phyloP scores from a whole-genome alignment of 116 monocot species.

The Phalaenopsis hybrid region DNA sequence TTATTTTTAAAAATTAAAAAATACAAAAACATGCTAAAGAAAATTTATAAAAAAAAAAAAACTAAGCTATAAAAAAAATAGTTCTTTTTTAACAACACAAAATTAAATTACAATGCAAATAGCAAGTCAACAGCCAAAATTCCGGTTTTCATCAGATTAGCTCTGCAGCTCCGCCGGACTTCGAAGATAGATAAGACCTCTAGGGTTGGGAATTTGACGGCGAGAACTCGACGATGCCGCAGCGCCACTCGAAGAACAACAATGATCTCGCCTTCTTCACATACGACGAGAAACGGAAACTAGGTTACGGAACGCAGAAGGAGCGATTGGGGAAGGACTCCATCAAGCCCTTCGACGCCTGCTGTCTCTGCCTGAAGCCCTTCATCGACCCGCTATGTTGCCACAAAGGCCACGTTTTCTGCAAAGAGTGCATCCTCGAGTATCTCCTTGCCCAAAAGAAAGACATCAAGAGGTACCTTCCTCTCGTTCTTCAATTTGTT shows the following conservation, averaged over 20 bases:
- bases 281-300: constrained; percentile 82
- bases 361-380: constrained; percentile 84
- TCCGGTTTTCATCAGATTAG: too few species aligned
- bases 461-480: constrained; percentile 72
- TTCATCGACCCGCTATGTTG: constrained; percentile 78
- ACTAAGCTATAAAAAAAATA: too few species aligned
- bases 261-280: constrained; percentile 97
- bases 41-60: too few species aligned
- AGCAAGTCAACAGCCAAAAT: too few species aligned
- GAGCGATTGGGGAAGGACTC: constrained; percentile 88
- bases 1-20: too few species aligned
- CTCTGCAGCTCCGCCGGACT: too few species aligned
- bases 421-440: constrained; percentile 95
- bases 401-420: constrained; percentile 84
- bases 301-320: constrained; percentile 76
- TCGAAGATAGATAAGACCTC: too few species aligned
- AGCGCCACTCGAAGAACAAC: constrained; percentile 98
- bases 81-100: too few species aligned
- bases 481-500: neutral
- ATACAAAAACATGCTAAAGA: too few species aligned
- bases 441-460: constrained; percentile 92
- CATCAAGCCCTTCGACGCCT: constrained; percentile 92
- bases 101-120: too few species aligned
- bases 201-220: constrained; percentile 5
- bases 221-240: constrained; percentile 52